Evolutionary conservation across 2,329 filamentous ascomycete genomes (phyloP), one percentile per base, ranked within the genome.

Genomic region (Arthrobotrys musiformis): DNA sequence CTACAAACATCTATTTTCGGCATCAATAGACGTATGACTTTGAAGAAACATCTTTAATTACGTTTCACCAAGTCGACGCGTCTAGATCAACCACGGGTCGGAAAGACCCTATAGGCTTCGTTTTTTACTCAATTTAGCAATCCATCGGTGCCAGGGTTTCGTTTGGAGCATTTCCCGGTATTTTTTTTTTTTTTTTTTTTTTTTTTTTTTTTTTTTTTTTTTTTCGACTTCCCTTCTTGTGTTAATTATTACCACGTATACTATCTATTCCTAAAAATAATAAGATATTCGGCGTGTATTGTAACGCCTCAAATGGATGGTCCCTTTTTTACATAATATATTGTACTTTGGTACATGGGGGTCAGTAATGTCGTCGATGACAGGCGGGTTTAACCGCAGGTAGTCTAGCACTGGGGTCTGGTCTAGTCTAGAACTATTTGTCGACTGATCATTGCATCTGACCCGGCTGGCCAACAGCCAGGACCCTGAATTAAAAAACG

Each of bases 111-210:
- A 24, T 17, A 58, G 2, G 17, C 8, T 24, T 46, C 15, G 22
- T 46, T 46, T 46, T 37, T 28, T n/a, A 44, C 40, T 46, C 40
- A 33, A 30, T 62, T 42, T 61, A 70, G 66, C 54, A 61, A 44
- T 61, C 26, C 28, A 70, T 40, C 15, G 54, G 66, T 70, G 40
- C 54, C 46, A 46, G 42, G 44, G 42, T 70, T 26, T 33, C 22
- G 35, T 37, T 58, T 30, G 66, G 56, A 70, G 66, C 66, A 62
- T 62, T 62, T 70, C 22, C 33, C 28, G 37, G 66, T 42, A 40
- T 60, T 60, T 60, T 9, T 60, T 48, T 28, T 50, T 9, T 50
- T 37, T 60, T 46, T 19, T 33, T 60, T 33, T 17, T 61, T 28
- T 28, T 60, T 33, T 17, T 61, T 28, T 28, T 60, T 60, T 60